phyloP scores from a whole-genome alignment of 805 yeast species.

The Barnettozyma salicaria region DNA sequence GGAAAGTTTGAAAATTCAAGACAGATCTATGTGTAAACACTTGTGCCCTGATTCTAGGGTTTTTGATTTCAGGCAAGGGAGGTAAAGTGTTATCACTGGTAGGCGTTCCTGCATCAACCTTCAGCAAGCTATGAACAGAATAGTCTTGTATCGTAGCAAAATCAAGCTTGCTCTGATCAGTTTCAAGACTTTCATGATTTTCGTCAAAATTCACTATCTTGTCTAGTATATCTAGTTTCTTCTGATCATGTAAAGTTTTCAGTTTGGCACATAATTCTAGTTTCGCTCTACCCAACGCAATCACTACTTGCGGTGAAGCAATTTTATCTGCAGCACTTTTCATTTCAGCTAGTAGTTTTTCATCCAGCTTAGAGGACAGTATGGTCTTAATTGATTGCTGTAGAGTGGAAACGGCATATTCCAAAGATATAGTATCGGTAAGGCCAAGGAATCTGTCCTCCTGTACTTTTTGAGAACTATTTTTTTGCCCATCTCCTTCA shows the following conservation, averaged over 20 bases:
- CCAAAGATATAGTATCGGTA: slow-evolving; percentile 32
- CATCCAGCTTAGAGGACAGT: slow-evolving; percentile 51
- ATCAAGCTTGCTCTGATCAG: slow-evolving; percentile 28
- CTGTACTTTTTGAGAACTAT: no score
- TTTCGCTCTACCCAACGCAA: slow-evolving; percentile 48
- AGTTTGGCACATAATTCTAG: slow-evolving; percentile 55
- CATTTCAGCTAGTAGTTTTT: slow-evolving; percentile 34
- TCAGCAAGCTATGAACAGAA: not conserved
- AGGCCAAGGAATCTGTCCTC: slow-evolving; percentile 14
- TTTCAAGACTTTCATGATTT: not conserved
- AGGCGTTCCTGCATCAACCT: not conserved
- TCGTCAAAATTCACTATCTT: slow-evolving; percentile 41
- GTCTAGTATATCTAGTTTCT: slow-evolving; percentile 48
- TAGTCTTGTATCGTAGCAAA: not conserved
- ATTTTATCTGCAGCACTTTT: slow-evolving; percentile 28
- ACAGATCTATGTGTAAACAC: slow-evolving; percentile 82
- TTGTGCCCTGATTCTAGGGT: slow-evolving; percentile 52
- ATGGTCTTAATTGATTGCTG: slow-evolving; percentile 48
- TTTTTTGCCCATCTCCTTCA: no score
- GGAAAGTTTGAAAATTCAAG: slow-evolving; percentile 49
- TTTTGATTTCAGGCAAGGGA: slow-evolving; percentile 57
- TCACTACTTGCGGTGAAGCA: slow-evolving; percentile 36
- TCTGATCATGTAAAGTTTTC: slow-evolving; percentile 45
- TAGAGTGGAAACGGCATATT: slow-evolving; percentile 47
- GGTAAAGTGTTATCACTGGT: slow-evolving; percentile 42